phyloP scores from a whole-genome alignment of 108 stramenopile species.

The Cyclotella choctawhatcheeana region DNA sequence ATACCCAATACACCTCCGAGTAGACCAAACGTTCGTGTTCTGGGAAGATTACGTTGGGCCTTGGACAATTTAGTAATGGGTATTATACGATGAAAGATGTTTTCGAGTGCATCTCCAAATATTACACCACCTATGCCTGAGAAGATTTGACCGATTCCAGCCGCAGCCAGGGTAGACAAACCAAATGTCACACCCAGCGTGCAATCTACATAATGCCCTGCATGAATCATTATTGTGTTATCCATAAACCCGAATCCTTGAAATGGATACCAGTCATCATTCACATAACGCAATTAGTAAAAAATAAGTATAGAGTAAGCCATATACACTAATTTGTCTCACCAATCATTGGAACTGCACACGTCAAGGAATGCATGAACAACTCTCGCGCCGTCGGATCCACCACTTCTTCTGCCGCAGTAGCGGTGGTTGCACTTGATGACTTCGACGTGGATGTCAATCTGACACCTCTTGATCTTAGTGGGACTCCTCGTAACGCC shows the following conservation, averaged over 20 bases:
- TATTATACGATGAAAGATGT: constrained; percentile 38
- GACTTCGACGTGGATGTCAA: not conserved
- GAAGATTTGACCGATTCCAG: constrained; percentile 54
- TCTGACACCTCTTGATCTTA: not conserved
- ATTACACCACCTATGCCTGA: constrained; percentile 39
- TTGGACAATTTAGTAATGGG: constrained; percentile 50
- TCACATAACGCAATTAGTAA: too few relatives aligned
- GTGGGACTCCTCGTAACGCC: too few relatives aligned
- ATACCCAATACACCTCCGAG: constrained; percentile 64
- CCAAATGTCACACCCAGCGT: constrained; percentile 76
- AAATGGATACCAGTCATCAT: not conserved
- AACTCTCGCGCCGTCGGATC: constrained; percentile 31
- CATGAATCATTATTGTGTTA: constrained; percentile 76
- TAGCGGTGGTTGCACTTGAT: not conserved
- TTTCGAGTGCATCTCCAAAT: constrained; percentile 50
- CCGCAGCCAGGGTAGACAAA: constrained; percentile 74
- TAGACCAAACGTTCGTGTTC: constrained; percentile 27
- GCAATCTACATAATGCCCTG: constrained; percentile 73
- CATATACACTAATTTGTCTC: constrained; percentile 9
- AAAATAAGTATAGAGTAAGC: too few relatives aligned
- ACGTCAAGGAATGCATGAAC: constrained; percentile 15
- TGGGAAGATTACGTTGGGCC: constrained; percentile 42
- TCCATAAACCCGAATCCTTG: constrained; percentile 78
- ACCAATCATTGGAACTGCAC: constrained; percentile 54
- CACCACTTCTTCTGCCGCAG: not conserved